Evolutionary conservation across 1,284 basidiomycete genomes (phyloP).

Genomic region (Apiotrichum veenhuisii): DNA sequence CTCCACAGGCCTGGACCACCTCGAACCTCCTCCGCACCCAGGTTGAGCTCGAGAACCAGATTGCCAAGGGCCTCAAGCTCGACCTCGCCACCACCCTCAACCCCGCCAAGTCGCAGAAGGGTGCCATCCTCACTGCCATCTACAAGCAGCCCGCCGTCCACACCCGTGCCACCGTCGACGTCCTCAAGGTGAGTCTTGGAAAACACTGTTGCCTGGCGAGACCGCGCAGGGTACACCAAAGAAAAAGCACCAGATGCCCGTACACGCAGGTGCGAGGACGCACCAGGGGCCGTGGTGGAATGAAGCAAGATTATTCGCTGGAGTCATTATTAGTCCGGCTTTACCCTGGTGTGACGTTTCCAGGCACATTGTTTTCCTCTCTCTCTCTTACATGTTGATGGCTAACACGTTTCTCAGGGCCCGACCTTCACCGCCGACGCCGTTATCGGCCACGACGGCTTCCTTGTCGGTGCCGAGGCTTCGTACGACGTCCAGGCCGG

Average conservation of each 20-base stretch:
- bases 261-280: neutral
- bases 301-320: neutral
- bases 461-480: constrained; percentile 94
- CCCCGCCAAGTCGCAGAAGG: constrained; percentile 69
- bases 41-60: constrained; percentile 95
- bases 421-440: constrained; percentile 95
- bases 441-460: constrained; percentile 93
- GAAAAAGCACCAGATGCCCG: neutral
- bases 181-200: constrained; percentile 87
- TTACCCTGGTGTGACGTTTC: constrained; percentile 8
- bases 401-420: constrained; percentile 58
- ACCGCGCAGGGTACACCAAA: too few species aligned
- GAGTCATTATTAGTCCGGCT: neutral
- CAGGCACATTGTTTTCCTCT: neutral
- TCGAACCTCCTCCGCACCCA: constrained; percentile 81
- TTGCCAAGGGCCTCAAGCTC: constrained; percentile 96
- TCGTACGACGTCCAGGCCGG: constrained; percentile 95
- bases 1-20: constrained; percentile 76
- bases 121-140: constrained; percentile 71
- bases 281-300: neutral
- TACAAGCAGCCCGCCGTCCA: constrained; percentile 98
- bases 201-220: too few species aligned
- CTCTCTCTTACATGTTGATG: neutral
- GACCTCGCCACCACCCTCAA: constrained; percentile 81
- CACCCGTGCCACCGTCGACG: constrained; percentile 83